A percentile compares a stretch with the other conserved stretches of the same genome.
Evolutionary conservation across 352 stramenopile species (phyloP).

Genomic region (Phytophthora gonapodyides): DNA sequence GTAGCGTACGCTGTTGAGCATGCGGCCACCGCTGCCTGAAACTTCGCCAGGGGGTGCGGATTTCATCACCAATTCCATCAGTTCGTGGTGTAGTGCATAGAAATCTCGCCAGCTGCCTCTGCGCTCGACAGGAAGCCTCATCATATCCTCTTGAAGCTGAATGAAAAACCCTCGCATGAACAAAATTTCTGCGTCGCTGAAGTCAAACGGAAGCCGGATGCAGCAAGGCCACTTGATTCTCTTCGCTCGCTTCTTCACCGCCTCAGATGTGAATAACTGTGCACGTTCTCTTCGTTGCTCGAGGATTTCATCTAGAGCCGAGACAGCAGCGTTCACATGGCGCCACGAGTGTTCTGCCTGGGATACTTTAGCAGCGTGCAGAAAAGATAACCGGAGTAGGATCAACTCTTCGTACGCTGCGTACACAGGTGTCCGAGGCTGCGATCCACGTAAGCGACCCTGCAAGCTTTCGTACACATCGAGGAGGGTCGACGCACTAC

Average conservation of each 20-base stretch:
- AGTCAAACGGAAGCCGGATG: conserved; percentile 32
- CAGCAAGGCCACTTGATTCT: conserved; percentile 38
- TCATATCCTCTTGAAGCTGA: conserved; percentile 42
- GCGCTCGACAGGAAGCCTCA: conserved; percentile 27
- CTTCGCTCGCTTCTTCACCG: conserved; percentile 28
- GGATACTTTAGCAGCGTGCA: conserved; percentile 45
- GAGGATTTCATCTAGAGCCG: conserved; percentile 40
- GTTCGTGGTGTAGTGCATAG: conserved; percentile 43
- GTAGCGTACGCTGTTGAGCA: conserved; percentile 35
- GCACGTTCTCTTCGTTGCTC: conserved; percentile 25
- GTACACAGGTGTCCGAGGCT: conserved; percentile 36
- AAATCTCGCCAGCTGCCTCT: conserved; percentile 53
- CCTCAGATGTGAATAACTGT: neutral
- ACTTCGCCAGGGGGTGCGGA: conserved; percentile 14
- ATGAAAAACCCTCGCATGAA: conserved; percentile 44
- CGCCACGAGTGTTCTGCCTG: conserved; percentile 12
- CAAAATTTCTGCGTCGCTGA: conserved; percentile 37
- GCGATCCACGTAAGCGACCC: conserved; percentile 45
- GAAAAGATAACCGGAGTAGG: conserved; percentile 53
- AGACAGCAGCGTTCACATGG: conserved; percentile 32
- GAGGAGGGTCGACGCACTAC: conserved; percentile 27
- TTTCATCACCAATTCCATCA: conserved; percentile 39
- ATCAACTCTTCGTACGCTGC: conserved; percentile 57
- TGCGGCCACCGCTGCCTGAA: conserved; percentile 10
- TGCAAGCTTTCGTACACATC: conserved; percentile 66